These are phyloP conservation scores for Rhizopogon rudus DNA, from an alignment of 768 basidiomycete genomes.

Conservation along the genomic window DNA sequence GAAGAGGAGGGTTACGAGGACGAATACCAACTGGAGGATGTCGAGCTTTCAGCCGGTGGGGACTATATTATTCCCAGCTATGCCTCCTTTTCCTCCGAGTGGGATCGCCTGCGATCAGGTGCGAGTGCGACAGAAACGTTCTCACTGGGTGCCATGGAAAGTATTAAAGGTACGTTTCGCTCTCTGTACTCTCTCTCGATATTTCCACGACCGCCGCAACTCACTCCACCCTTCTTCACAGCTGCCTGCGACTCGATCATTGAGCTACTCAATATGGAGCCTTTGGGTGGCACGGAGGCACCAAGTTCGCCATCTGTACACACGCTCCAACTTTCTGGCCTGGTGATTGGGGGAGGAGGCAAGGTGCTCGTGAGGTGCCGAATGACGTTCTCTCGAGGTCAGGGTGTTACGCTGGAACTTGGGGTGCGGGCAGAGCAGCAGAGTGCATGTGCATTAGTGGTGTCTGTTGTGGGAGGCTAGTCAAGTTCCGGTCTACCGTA, in stretches of 20 bases:
- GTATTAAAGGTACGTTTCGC: conserved; percentile 74
- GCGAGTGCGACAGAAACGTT: conserved; percentile 90
- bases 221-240: conserved; percentile 26
- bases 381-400: conserved; percentile 89
- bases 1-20: conserved; percentile 99
- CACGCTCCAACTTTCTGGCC: conserved; percentile 88
- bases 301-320: conserved; percentile 85
- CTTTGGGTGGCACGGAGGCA: conserved; percentile 84
- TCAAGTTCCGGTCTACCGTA: neutral
- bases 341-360: conserved; percentile 90
- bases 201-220: conserved; percentile 8
- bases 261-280: conserved; percentile 96
- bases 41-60: conserved; percentile 86
- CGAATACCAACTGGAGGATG: conserved; percentile 96
- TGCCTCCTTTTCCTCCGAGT: conserved; percentile 86
- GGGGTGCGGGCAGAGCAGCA: conserved; percentile 89
- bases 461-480: conserved; percentile 82
- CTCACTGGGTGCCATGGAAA: conserved; percentile 86
- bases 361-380: conserved; percentile 92
- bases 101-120: conserved; percentile 84
- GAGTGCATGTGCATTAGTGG: conserved; percentile 79
- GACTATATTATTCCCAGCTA: conserved; percentile 98
- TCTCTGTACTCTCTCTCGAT: neutral
- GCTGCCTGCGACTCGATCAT: conserved; percentile 96
- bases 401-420: conserved; percentile 91